These are phyloP conservation scores for Akanthomyces uredinophilus DNA, from an alignment of 2,329 filamentous ascomycete genomes.

Conservation along the genomic window DNA sequence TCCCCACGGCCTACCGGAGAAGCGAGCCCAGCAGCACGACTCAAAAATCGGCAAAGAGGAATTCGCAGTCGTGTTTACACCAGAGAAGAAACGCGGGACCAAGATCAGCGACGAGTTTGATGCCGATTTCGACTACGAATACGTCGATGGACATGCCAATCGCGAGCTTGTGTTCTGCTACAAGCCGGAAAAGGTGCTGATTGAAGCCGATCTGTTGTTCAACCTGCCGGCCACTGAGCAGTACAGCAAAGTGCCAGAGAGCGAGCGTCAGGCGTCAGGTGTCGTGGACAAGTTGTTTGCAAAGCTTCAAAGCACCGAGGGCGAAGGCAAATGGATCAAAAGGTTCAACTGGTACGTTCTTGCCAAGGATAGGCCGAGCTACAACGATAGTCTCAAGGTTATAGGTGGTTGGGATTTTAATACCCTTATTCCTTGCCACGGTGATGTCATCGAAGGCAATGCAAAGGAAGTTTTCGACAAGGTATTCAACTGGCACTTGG, in stretches of 20 bases:
- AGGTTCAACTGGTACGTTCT: constrained; percentile 76
- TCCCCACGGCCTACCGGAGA: constrained; percentile 76
- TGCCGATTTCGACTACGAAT: constrained; percentile 79
- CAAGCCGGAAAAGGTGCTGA: constrained; percentile 70
- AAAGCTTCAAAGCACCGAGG: constrained; percentile 55
- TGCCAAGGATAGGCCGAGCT: constrained; percentile 59
- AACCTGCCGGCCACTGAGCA: constrained; percentile 87
- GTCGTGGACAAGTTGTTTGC: constrained; percentile 40
- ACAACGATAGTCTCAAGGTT: constrained; percentile 61
- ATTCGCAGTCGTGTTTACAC: constrained; percentile 65
- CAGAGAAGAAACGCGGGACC: constrained; percentile 45
- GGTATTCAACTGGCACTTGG: constrained; percentile 78
- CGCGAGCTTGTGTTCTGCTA: constrained; percentile 86
- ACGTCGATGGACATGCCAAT: constrained; percentile 72
- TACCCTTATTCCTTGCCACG: constrained; percentile 85
- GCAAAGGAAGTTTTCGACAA: constrained; percentile 73
- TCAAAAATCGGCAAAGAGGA: constrained; percentile 43
- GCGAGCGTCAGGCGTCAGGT: constrained; percentile 28
- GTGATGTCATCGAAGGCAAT: constrained; percentile 71
- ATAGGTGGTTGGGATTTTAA: constrained; percentile 82
- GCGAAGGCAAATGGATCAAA: constrained; percentile 69
- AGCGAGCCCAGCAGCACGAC: constrained; percentile 58
- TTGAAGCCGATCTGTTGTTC: constrained; percentile 88
- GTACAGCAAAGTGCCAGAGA: constrained; percentile 61
- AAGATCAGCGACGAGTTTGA: constrained; percentile 75